Percentiles rank a stretch among this genome's conserved stretches.
phyloP scores from a whole-genome alignment of 2,329 filamentous ascomycete genomes.

The Microcyclosporella mali region DNA sequence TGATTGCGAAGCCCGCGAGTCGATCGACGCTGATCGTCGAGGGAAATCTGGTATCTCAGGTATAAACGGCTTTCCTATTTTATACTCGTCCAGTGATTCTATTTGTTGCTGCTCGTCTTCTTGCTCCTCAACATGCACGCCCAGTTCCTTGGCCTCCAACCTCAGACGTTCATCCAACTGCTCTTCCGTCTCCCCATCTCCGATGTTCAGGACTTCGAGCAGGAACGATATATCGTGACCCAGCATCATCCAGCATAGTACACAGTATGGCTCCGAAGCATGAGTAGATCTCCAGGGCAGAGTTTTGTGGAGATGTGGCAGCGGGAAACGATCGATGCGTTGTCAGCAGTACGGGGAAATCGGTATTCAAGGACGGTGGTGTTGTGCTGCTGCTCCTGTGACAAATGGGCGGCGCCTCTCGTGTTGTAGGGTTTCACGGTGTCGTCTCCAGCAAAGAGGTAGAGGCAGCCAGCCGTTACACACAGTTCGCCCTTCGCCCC shows the following conservation, averaged over 20 bases:
- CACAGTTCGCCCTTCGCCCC: too few species aligned
- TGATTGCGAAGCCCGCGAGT: conserved; percentile 30
- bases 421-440: too few species aligned
- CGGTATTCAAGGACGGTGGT: too few species aligned
- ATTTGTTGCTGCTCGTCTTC: background rate
- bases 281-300: too few species aligned
- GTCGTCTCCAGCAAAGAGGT: too few species aligned
- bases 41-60: conserved; percentile 8
- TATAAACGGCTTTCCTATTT: background rate
- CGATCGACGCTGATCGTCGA: conserved; percentile 15
- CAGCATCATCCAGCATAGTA: conserved; percentile 16
- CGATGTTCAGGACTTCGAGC: conserved; percentile 26
- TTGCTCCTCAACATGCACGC: conserved; percentile 12
- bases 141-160: conserved; percentile 25
- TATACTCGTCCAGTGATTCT: background rate
- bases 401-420: too few species aligned
- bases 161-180: conserved; percentile 24
- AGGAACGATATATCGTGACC: conserved; percentile 22
- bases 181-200: conserved; percentile 27
- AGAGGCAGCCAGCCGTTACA: too few species aligned
- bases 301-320: too few species aligned
- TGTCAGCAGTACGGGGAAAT: too few species aligned
- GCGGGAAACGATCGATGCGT: too few species aligned
- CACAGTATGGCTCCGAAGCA: too few species aligned
- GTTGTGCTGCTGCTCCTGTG: too few species aligned